phyloP scores from a whole-genome alignment of 768 basidiomycete genomes.

The Termitomyces sp. region DNA sequence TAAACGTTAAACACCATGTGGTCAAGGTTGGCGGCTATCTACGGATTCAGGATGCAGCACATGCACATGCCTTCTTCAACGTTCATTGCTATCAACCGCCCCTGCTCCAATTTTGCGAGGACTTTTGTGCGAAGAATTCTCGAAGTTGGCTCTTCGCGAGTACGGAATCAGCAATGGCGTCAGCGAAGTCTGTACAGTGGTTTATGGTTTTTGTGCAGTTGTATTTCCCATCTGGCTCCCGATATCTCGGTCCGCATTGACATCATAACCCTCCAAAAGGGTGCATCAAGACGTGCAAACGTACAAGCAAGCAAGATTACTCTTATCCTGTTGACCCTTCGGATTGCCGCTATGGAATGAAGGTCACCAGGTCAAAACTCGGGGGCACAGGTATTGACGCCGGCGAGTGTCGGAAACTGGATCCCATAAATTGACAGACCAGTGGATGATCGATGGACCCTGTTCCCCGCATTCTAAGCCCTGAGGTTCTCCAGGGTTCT shows the following conservation, averaged over 20 bases:
- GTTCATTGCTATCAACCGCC: neutral
- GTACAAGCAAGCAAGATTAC: conserved; percentile 13
- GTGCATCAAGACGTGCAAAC: conserved; percentile 11
- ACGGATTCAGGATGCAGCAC: no score
- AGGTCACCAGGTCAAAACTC: conserved; percentile 12
- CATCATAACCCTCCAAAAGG: conserved; percentile 4
- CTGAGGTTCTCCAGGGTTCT: neutral
- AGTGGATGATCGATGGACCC: neutral
- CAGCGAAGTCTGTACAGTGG: neutral
- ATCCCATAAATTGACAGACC: conserved; percentile 4
- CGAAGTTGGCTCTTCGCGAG: neutral
- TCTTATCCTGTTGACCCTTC: conserved; percentile 7
- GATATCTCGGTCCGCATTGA: conserved; percentile 3
- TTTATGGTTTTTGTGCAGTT: neutral
- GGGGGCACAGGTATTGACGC: conserved; percentile 4
- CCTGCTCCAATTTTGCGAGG: neutral
- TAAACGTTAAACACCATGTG: neutral
- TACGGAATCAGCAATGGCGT: neutral
- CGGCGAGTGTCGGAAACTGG: neutral
- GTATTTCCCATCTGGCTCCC: conserved; percentile 2
- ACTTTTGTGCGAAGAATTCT: neutral
- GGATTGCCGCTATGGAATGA: conserved; percentile 5
- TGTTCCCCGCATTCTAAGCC: conserved; percentile 3
- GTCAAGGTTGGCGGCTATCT: neutral
- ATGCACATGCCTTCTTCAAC: neutral